phyloP scores from a whole-genome alignment of 2,329 filamentous ascomycete species.

The Cercospora berteroae region DNA sequence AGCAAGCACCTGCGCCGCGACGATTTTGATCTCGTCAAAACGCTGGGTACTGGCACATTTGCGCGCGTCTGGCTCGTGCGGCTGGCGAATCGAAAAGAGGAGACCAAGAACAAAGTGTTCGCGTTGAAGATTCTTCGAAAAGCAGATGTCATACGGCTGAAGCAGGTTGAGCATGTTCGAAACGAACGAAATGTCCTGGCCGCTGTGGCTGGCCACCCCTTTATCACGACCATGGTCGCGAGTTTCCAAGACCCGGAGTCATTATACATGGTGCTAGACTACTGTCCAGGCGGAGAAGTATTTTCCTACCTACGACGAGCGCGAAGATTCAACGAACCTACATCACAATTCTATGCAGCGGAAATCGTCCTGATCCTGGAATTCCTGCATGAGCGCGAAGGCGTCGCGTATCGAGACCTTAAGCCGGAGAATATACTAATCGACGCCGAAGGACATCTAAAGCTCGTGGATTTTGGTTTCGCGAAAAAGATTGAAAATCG shows the following conservation, averaged over 20 bases:
- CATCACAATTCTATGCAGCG: slow-evolving; percentile 77
- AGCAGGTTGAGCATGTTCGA: slow-evolving; percentile 82
- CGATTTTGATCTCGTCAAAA: slow-evolving; percentile 73
- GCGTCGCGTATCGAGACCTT: slow-evolving; percentile 76
- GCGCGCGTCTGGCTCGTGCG: slow-evolving; percentile 77
- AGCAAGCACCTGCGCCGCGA: slow-evolving; percentile 48
- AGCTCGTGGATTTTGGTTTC: slow-evolving; percentile 82
- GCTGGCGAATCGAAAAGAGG: slow-evolving; percentile 50
- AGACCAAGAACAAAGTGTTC: slow-evolving; percentile 60
- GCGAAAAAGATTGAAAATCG: slow-evolving; percentile 71
- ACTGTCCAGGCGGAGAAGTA: slow-evolving; percentile 78
- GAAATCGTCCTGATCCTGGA: slow-evolving; percentile 81
- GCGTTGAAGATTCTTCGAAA: slow-evolving; percentile 76
- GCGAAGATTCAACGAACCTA: slow-evolving; percentile 74
- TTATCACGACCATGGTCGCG: slow-evolving; percentile 75
- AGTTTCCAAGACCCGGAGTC: slow-evolving; percentile 78
- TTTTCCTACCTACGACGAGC: slow-evolving; percentile 78
- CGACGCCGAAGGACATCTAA: slow-evolving; percentile 74
- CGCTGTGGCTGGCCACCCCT: slow-evolving; percentile 75
- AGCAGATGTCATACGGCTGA: slow-evolving; percentile 69
- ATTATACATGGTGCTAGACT: slow-evolving; percentile 80
- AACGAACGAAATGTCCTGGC: slow-evolving; percentile 77
- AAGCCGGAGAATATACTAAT: slow-evolving; percentile 82
- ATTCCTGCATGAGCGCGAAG: slow-evolving; percentile 75
- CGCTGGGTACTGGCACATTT: slow-evolving; percentile 74